Percentiles rank a stretch among this genome's conserved stretches.
These are phyloP conservation scores for Sporobolomyces pararoseus DNA, from an alignment of 768 basidiomycete species.

Conservation along the genomic window DNA sequence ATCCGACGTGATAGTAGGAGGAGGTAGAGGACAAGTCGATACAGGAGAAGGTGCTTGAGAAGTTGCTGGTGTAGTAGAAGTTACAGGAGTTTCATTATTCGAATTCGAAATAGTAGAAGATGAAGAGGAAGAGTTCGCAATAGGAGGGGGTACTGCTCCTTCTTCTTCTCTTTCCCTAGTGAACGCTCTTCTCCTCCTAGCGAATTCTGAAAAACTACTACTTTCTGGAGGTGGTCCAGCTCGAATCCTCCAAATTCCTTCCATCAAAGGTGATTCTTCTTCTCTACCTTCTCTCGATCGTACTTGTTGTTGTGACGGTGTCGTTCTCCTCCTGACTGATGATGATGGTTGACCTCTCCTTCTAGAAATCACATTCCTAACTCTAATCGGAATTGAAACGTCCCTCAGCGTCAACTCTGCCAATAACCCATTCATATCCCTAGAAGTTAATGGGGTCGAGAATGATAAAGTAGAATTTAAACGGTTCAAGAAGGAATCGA, in stretches of 20 bases:
- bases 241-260: slow-evolving; percentile 29
- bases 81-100: background rate
- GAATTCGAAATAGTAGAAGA: background rate
- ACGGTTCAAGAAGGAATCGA: slow-evolving; percentile 7
- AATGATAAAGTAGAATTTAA: slow-evolving; percentile 5
- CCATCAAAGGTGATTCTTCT: background rate
- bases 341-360: too few species aligned
- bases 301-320: too few species aligned
- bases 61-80: background rate
- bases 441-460: background rate
- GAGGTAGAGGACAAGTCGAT: background rate
- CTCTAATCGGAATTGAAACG: slow-evolving; percentile 5
- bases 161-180: slow-evolving; percentile 1
- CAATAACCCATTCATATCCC: slow-evolving; percentile 2
- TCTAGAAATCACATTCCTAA: background rate
- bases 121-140: background rate
- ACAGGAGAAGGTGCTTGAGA: background rate
- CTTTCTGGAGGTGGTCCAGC: background rate
- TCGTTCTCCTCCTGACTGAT: too few species aligned
- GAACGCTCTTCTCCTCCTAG: slow-evolving; percentile 4
- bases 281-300: background rate
- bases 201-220: slow-evolving; percentile 6
- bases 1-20: background rate
- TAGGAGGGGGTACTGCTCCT: background rate
- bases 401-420: slow-evolving; percentile 13